Evolutionary conservation across 208 protist genomes (phyloP), one percentile per base, ranked within the genome.

Genomic region (Trypanosomatidae sp.): DNA sequence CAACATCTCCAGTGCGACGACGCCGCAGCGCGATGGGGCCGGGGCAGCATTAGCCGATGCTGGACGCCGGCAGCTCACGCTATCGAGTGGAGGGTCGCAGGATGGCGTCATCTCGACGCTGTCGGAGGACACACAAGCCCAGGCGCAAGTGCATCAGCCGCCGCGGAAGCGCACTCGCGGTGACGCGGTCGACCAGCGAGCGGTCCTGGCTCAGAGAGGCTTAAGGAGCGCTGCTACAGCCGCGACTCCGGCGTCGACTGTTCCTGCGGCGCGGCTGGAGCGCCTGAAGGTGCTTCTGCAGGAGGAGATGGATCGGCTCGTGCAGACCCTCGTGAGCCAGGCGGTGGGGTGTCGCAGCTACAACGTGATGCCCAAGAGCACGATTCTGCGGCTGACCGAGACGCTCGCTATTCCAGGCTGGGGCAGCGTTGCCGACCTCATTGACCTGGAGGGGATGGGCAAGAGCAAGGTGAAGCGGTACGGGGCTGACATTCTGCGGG

Each of bases 401-500:
- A 96, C 90, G 46, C 80, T 96, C 10, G 68, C 71, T 3, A 73
- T 82, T 15, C 86, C 90, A 9, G 64, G 76, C 30, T 96, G 90
- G 90, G 92, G 92, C 13, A 85, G 80, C 46, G 85, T 93, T 12
- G 69, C 71, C 59, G 80, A 96, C 64, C 80, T 96, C 49, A 80
- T 82, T 44, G 90, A 96, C 80, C 69, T 96, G 7, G 92, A 95
- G 72, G 92, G 92, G 0, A 83, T 96, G 77, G 92, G 90, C 8
- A 95, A 94, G 85, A 92, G 91, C 81, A 96, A 96, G 80, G 87
- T 94, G 66, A 84, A 85, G 70, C 92, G 92, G 76, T 96, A 93
- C 73, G 92, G 92, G 33, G 86, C 76, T 4, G 85, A 92, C 30
- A 92, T 96, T 47, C 73, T 96, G 17, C 71, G 80, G 0, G 79